Evolutionary conservation across 495 filamentous ascomycete species (phyloP), one percentile per base, ranked within the genome.

Genomic region (Sordaria brevicollis): DNA sequence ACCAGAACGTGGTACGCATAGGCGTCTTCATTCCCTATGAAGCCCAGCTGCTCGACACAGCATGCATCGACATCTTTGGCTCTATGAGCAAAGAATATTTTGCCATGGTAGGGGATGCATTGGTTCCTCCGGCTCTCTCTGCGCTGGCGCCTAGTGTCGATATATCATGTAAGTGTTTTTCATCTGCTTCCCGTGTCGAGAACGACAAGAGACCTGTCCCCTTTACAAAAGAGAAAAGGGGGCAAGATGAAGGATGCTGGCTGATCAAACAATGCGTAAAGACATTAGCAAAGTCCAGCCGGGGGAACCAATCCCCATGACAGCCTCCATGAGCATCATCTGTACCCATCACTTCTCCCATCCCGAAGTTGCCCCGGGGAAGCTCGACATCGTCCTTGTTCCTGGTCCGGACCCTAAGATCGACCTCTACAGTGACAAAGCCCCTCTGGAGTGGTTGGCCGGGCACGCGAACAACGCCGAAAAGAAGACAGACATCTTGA

Each of bases 361-460:
- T 75, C 36, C 76, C 1, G 81, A 79, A 7, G 85, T 88, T 6
- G 76, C 75, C 7, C 81, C 81, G 0, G 86, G 87, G 4, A 81
- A 80, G 37, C 79, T 89, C 2, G 85, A 88, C 73, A 75, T 88
- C 67, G 71, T 88, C 25, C 68, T 84, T 0, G 71, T 89, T 2
- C 87, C 86, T 0, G 87, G 87, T 0, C 83, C 84, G 8, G 80
- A 87, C 66, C 85, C 86, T 0, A 71, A 71, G 25, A 21, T 65
- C 41, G 3, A 73, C 71, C 34, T 79, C 25, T 2, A 62, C 15
- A 6, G 78, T 10, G 76, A 78, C 4, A 66, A 76, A 19, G 76
- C 77, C 25, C 81, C 80, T 8, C 65, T 81, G 5, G 79, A 76
- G 2, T 90, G 87, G 76, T 67, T 89, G 11, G 75, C 77, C 1